A percentile compares a stretch with the other conserved stretches of the same genome.
Evolutionary conservation across 805 yeast genomes (phyloP).

Genomic region (Pichia exigua): DNA sequence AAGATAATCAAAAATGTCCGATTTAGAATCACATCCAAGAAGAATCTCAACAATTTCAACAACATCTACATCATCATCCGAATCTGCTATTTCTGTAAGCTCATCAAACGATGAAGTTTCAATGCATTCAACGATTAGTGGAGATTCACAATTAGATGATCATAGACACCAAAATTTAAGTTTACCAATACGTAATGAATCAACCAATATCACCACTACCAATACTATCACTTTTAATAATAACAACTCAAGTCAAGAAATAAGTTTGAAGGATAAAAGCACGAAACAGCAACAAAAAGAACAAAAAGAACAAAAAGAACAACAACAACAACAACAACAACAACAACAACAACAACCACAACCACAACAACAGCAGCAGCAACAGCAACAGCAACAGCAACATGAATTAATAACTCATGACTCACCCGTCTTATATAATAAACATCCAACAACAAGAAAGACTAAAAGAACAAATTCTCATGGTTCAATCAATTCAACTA

Average conservation of each 20-base stretch:
- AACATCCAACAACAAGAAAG: not conserved
- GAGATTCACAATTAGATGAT: slow-evolving; percentile 29
- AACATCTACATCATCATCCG: slow-evolving; percentile 16
- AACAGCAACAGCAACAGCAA: not conserved
- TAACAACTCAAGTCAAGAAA: not conserved
- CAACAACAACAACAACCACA: not conserved
- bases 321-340: not conserved
- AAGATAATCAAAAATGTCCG: not conserved
- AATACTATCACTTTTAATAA: not conserved
- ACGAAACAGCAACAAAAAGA: too few species aligned
- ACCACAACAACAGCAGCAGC: not conserved
- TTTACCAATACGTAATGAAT: slow-evolving; percentile 27
- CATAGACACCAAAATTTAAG: slow-evolving; percentile 29
- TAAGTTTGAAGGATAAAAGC: not conserved
- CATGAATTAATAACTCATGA: not conserved
- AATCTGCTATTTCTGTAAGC: slow-evolving; percentile 18
- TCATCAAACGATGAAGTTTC: slow-evolving; percentile 27
- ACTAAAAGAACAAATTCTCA: slow-evolving; percentile 3
- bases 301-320: not conserved
- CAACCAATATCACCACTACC: slow-evolving; percentile 3
- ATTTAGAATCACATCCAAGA: not conserved
- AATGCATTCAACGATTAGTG: slow-evolving; percentile 29
- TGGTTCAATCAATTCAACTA: not conserved
- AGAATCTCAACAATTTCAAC: not conserved
- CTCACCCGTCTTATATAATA: not conserved